phyloP scores from a whole-genome alignment of 148 eudicot genomes.

The Rhododendron ferrugineum region DNA sequence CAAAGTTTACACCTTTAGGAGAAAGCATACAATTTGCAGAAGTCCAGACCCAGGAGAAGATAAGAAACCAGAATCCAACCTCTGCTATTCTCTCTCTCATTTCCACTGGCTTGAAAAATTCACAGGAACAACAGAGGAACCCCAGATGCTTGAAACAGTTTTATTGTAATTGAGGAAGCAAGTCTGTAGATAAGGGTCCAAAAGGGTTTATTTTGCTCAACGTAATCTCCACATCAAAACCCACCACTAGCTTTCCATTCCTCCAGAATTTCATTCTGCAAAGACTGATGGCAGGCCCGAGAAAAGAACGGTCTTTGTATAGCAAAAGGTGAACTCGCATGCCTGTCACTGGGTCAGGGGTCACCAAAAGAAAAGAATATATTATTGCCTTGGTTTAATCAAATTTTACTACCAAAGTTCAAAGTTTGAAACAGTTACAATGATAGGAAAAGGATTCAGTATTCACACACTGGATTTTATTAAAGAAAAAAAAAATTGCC shows the following conservation, averaged over 20 bases:
- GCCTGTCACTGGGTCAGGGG: conserved; percentile 38
- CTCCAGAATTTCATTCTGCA: conserved; percentile 13
- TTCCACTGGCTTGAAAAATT: background rate
- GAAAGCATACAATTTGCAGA: conserved; percentile 38
- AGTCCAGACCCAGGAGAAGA: conserved; percentile 25
- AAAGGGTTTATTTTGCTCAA: conserved; percentile 12
- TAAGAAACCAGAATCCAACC: conserved; percentile 18
- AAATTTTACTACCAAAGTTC: background rate
- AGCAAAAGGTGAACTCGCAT: conserved; percentile 35
- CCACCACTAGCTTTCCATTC: conserved; percentile 9
- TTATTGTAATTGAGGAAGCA: conserved; percentile 4
- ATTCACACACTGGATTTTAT: background rate
- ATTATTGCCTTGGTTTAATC: background rate
- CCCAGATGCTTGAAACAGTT: conserved; percentile 7
- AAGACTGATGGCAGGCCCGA: conserved; percentile 12
- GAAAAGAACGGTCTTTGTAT: conserved; percentile 17
- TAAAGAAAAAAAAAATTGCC: too few species aligned
- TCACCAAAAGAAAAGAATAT: conserved; percentile 16
- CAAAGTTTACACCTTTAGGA: conserved; percentile 69
- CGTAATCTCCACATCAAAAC: conserved; percentile 1
- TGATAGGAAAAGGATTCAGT: background rate
- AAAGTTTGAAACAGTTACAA: background rate
- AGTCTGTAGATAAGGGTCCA: background rate
- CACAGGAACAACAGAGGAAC: background rate
- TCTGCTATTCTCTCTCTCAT: conserved; percentile 17